Conservation (phyloP, 192 early-diverging fungal genomes). For the Coemansia sp. region DNA sequence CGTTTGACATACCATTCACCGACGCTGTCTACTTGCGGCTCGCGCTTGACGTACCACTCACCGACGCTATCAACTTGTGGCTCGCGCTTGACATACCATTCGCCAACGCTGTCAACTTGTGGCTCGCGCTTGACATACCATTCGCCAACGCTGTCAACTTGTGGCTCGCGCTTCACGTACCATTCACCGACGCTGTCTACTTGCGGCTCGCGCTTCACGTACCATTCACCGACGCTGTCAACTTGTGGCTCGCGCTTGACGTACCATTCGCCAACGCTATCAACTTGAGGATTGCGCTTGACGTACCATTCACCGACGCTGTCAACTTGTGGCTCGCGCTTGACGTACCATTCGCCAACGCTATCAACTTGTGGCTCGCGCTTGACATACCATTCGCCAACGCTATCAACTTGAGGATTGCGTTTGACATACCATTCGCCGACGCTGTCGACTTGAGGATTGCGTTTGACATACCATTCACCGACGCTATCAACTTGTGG, state of each 20-base stretch:
- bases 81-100: neutral
- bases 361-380: neutral
- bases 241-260: too few relatives aligned
- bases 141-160: neutral
- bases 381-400: neutral
- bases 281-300: too few relatives aligned
- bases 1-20: too few relatives aligned
- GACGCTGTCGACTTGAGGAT: neutral
- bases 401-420: neutral
- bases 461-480: neutral
- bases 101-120: neutral
- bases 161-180: neutral
- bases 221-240: too few relatives aligned
- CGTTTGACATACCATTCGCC: neutral
- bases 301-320: too few relatives aligned
- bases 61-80: conserved; percentile 13
- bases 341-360: too few relatives aligned
- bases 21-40: too few relatives aligned
- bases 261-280: too few relatives aligned
- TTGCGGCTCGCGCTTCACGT: neutral
- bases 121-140: neutral
- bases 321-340: too few relatives aligned
- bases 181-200: conserved; percentile 5
- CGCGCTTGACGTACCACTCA: neutral
- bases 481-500: neutral